phyloP scores from a whole-genome alignment of 2,329 filamentous ascomycete species.

The Didymella exigua region DNA sequence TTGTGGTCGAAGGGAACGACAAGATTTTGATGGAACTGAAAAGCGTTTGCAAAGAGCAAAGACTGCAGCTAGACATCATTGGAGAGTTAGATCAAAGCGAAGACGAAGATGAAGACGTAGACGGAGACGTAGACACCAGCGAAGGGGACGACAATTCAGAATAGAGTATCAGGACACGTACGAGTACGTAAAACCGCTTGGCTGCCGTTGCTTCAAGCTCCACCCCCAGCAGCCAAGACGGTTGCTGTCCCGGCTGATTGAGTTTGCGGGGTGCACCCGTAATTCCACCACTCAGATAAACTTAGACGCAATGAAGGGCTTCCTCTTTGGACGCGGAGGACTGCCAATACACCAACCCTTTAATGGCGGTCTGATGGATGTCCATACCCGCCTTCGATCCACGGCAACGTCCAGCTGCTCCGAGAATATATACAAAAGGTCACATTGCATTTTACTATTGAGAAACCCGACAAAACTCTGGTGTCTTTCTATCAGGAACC shows the following conservation, averaged over 20 bases:
- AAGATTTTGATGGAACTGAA: slow-evolving; percentile 32
- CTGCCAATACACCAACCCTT: not conserved
- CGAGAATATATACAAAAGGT: not conserved
- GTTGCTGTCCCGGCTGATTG: not conserved
- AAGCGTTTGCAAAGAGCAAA: slow-evolving; percentile 28
- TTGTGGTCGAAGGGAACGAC: slow-evolving; percentile 36
- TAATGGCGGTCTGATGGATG: not conserved
- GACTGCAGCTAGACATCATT: slow-evolving; percentile 53
- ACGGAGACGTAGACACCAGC: not conserved
- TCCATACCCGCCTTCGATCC: not conserved
- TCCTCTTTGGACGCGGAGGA: not conserved
- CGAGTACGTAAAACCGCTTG: not conserved
- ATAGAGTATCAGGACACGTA: not conserved
- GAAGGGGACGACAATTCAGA: slow-evolving; percentile 4
- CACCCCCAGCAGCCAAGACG: not conserved
- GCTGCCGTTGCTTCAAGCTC: not conserved
- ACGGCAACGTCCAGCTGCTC: not conserved
- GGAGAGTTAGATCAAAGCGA: slow-evolving; percentile 46
- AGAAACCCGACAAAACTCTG: too few relatives aligned
- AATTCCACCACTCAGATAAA: slow-evolving; percentile 1
- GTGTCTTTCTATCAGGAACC: not conserved
- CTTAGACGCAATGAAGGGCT: not conserved
- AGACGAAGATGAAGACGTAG: not conserved
- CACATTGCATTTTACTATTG: too few relatives aligned
- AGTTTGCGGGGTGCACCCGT: not conserved